These are phyloP conservation scores for Teratosphaeria nubilosa DNA, from an alignment of 2,329 filamentous ascomycete species.

Conservation along the genomic window DNA sequence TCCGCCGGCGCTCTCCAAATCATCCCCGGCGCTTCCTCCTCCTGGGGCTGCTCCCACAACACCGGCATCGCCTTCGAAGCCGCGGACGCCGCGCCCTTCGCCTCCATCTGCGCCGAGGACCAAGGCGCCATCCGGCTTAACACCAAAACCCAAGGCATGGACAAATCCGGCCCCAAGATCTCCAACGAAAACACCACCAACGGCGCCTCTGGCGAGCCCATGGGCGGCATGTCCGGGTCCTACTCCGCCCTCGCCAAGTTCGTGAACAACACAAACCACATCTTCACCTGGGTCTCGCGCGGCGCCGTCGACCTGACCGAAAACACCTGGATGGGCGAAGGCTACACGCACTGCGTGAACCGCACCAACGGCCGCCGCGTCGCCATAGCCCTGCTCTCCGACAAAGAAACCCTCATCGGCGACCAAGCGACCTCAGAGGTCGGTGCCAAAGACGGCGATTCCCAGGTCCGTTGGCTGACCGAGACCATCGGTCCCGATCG, in stretches of 20 bases:
- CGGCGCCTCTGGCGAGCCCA: constrained; percentile 45
- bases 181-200: constrained; percentile 54
- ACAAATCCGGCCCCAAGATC: constrained; percentile 44
- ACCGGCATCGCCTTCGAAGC: constrained; percentile 55
- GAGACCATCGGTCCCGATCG: constrained; percentile 37
- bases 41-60: constrained; percentile 56
- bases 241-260: constrained; percentile 50
- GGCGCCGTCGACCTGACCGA: constrained; percentile 45
- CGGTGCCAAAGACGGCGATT: constrained; percentile 44
- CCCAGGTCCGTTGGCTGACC: constrained; percentile 52
- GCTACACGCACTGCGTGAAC: constrained; percentile 44
- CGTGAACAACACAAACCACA: constrained; percentile 42
- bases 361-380: constrained; percentile 51
- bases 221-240: constrained; percentile 55
- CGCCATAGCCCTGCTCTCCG: constrained; percentile 46
- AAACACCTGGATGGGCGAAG: constrained; percentile 49
- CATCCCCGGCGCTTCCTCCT: constrained; percentile 44
- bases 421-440: constrained; percentile 45
- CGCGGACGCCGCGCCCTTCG: constrained; percentile 48
- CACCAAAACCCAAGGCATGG: constrained; percentile 49
- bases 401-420: constrained; percentile 48
- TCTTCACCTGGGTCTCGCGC: constrained; percentile 54
- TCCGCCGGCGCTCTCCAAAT: constrained; percentile 40
- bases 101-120: constrained; percentile 51
- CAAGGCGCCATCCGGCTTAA: constrained; percentile 57